Percentiles rank a stretch among this genome's conserved stretches.
Evolutionary conservation across 1,284 basidiomycete genomes (phyloP).

Genomic region (Schizophyllum amplum): DNA sequence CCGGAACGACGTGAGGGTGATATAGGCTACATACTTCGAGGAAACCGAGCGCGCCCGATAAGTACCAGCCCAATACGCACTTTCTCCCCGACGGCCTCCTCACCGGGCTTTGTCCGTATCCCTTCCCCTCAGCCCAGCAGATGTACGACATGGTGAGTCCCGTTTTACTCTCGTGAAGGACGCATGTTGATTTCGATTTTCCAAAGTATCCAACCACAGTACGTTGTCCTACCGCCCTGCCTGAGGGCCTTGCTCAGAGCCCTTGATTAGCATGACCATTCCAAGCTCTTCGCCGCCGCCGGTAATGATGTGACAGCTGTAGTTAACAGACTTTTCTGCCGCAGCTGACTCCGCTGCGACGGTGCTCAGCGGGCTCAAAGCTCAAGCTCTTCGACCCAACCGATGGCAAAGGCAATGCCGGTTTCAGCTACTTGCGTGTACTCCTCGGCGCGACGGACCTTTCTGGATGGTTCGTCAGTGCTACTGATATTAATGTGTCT

Average conservation of each 20-base stretch:
- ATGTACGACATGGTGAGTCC: not conserved
- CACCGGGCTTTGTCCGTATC: too few species aligned
- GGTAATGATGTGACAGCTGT: not conserved
- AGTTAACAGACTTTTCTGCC: not conserved
- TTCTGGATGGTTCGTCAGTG: constrained; percentile 23
- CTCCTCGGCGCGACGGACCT: constrained; percentile 50
- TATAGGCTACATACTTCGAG: too few species aligned
- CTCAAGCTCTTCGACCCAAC: constrained; percentile 36
- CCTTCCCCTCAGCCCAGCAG: too few species aligned
- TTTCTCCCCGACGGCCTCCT: too few species aligned
- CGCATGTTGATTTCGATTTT: too few species aligned
- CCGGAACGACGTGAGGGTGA: too few species aligned
- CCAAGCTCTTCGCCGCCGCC: not conserved
- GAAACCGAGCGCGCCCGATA: too few species aligned
- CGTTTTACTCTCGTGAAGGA: too few species aligned
- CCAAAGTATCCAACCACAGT: too few species aligned
- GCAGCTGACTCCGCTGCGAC: constrained; percentile 49
- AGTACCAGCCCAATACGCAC: too few species aligned
- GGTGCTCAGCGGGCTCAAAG: constrained; percentile 42
- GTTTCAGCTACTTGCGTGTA: constrained; percentile 41
- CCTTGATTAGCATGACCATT: not conserved
- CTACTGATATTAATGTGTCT: not conserved
- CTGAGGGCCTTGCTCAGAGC: not conserved
- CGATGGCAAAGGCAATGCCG: constrained; percentile 40
- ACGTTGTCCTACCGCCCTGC: not conserved